Conservation (phyloP, 2,329 filamentous ascomycete species). For the Arthrocladium fulminans region DNA sequence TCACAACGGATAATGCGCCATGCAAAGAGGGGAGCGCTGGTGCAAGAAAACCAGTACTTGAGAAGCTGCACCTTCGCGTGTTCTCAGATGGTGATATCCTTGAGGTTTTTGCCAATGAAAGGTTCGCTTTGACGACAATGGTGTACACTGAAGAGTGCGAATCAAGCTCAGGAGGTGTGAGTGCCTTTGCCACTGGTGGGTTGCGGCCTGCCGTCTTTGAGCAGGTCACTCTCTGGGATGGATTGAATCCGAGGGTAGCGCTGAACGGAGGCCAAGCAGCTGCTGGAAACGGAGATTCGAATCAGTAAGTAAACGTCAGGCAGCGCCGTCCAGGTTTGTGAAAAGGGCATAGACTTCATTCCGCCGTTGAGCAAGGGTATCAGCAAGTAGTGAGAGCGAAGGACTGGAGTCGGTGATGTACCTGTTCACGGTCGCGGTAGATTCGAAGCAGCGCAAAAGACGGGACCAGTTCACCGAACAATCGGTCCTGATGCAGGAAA, state of each 20-base stretch:
- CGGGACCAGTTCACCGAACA: not conserved
- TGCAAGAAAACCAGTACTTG: slow-evolving; percentile 27
- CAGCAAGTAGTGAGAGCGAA: not conserved
- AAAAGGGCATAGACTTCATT: no score
- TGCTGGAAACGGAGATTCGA: no score
- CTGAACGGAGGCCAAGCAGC: not conserved
- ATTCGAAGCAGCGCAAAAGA: not conserved
- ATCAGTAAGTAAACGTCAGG: no score
- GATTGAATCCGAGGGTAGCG: not conserved
- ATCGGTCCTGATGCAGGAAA: not conserved
- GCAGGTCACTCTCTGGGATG: slow-evolving; percentile 4
- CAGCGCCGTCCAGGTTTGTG: no score
- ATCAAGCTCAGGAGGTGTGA: not conserved
- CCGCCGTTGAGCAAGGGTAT: not conserved
- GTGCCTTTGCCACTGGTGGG: not conserved
- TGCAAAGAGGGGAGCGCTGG: not conserved
- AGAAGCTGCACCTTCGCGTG: slow-evolving; percentile 32
- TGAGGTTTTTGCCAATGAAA: slow-evolving; percentile 39
- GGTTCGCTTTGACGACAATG: slow-evolving; percentile 34
- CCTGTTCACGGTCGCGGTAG: not conserved
- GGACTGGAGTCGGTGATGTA: not conserved
- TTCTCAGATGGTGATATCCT: slow-evolving; percentile 37
- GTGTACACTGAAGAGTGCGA: slow-evolving; percentile 25
- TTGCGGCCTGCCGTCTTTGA: slow-evolving; percentile 4
- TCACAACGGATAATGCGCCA: slow-evolving; percentile 20